Percentiles rank a stretch among this genome's conserved stretches.
These are phyloP conservation scores for Starmerella stigmatis DNA, from an alignment of 805 yeast genomes.

Conservation along the genomic window DNA sequence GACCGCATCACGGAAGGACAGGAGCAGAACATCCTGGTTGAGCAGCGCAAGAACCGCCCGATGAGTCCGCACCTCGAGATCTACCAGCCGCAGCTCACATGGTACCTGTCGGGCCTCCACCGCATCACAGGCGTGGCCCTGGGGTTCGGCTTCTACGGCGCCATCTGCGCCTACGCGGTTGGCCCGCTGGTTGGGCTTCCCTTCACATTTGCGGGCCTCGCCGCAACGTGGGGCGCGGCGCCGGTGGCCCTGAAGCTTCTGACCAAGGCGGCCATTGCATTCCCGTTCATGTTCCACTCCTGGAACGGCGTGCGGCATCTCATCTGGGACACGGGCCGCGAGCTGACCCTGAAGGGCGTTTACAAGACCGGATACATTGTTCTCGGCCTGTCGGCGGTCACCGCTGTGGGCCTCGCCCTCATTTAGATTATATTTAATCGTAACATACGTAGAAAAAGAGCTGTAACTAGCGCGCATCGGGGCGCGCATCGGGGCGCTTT, in stretches of 20 bases:
- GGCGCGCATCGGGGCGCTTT: too few relatives aligned
- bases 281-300: conserved; percentile 79
- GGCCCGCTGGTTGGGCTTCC: conserved; percentile 51
- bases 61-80: conserved; percentile 81
- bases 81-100: conserved; percentile 83
- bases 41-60: conserved; percentile 83
- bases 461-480: too few relatives aligned
- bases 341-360: conserved; percentile 74
- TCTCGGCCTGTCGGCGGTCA: conserved; percentile 46
- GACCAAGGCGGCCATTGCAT: conserved; percentile 59
- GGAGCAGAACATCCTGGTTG: conserved; percentile 59
- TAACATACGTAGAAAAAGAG: too few relatives aligned
- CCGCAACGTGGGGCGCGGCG: conserved; percentile 47
- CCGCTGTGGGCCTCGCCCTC: conserved; percentile 42
- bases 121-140: conserved; percentile 80
- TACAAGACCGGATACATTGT: conserved; percentile 85
- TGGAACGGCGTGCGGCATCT: conserved; percentile 87
- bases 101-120: conserved; percentile 70
- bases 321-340: conserved; percentile 82
- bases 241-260: conserved; percentile 53
- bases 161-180: conserved; percentile 66
- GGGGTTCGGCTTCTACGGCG: conserved; percentile 67
- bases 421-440: conserved; percentile 24
- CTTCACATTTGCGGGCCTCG: conserved; percentile 44
- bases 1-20: conserved; percentile 47